Percentiles rank a stretch among this genome's conserved stretches.
Evolutionary conservation across 352 stramenopile genomes (phyloP).

Genomic region (Phytopythium helicoides): DNA sequence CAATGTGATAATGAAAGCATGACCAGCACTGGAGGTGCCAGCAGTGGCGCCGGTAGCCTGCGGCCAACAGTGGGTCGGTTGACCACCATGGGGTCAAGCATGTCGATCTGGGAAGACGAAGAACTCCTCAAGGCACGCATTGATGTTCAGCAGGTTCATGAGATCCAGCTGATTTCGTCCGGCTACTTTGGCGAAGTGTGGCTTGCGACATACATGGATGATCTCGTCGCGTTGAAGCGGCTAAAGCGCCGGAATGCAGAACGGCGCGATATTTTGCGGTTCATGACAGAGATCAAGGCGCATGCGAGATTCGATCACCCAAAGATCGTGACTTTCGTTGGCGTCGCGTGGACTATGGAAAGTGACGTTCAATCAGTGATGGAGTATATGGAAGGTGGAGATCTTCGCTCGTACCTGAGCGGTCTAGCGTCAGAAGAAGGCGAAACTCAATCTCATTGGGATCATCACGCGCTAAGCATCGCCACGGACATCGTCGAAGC

Average conservation of each 20-base stretch:
- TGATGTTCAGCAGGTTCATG: slow-evolving; percentile 26
- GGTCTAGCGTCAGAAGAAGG: neutral
- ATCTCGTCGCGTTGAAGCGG: slow-evolving; percentile 27
- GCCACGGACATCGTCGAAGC: slow-evolving; percentile 29
- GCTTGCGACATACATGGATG: slow-evolving; percentile 20
- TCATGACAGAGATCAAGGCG: slow-evolving; percentile 32
- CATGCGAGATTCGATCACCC: slow-evolving; percentile 27
- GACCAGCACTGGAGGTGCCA: slow-evolving; percentile 4
- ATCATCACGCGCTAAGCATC: slow-evolving; percentile 15
- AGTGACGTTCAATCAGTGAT: slow-evolving; percentile 30
- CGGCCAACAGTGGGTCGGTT: neutral
- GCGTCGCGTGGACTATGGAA: slow-evolving; percentile 45
- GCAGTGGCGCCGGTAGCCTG: slow-evolving; percentile 6
- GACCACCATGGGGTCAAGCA: neutral
- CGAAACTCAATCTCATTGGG: slow-evolving; percentile 7
- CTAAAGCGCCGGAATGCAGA: slow-evolving; percentile 15
- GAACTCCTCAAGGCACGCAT: slow-evolving; percentile 38
- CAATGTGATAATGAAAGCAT: slow-evolving; percentile 3
- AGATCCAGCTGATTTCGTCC: slow-evolving; percentile 16
- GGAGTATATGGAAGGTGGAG: slow-evolving; percentile 46
- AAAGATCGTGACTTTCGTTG: slow-evolving; percentile 38
- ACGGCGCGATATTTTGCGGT: slow-evolving; percentile 27
- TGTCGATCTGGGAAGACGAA: slow-evolving; percentile 48
- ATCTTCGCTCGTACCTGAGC: slow-evolving; percentile 30
- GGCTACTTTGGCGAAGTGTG: slow-evolving; percentile 36